A percentile compares a stretch with the other conserved stretches of the same genome.
These are phyloP conservation scores for Neltuma alba DNA, from an alignment of 306 rosid genomes.

Conservation along the genomic window DNA sequence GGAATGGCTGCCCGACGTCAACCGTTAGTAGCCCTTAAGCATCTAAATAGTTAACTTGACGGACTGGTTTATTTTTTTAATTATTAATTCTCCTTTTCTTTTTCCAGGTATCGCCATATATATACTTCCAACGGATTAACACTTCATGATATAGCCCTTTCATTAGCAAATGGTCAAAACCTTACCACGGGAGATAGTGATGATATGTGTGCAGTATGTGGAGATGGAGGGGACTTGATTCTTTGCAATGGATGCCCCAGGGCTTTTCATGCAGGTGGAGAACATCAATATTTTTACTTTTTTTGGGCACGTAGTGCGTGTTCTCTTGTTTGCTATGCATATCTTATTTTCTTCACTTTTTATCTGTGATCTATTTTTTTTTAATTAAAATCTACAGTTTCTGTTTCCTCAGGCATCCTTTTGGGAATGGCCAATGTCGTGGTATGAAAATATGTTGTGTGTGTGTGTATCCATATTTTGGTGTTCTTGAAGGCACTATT, in stretches of 20 bases:
- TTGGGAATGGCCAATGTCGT: background rate
- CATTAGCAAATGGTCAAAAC: slow-evolving; percentile 93
- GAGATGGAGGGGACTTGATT: slow-evolving; percentile 87
- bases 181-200: slow-evolving; percentile 92
- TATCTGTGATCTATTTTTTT: background rate
- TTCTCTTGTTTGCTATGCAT: slow-evolving; percentile 10
- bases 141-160: slow-evolving; percentile 95
- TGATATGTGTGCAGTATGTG: slow-evolving; percentile 97
- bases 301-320: background rate
- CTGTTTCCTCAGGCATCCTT: background rate
- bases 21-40: slow-evolving; percentile 77
- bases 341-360: slow-evolving; percentile 11
- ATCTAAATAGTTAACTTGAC: slow-evolving; percentile 8
- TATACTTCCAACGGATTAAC: slow-evolving; percentile 92
- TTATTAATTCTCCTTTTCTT: slow-evolving; percentile 27
- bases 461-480: background rate
- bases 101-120: slow-evolving; percentile 94
- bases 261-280: slow-evolving; percentile 89
- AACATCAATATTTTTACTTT: background rate
- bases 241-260: slow-evolving; percentile 90
- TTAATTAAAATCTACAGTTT: background rate
- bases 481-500: background rate
- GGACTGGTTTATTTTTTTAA: slow-evolving; percentile 35
- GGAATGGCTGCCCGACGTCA: slow-evolving; percentile 99
- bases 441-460: background rate